Percentiles rank a stretch among this genome's conserved stretches.
Evolutionary conservation across 352 stramenopile genomes (phyloP).

Genomic region (Halophytophthora polymorphica): DNA sequence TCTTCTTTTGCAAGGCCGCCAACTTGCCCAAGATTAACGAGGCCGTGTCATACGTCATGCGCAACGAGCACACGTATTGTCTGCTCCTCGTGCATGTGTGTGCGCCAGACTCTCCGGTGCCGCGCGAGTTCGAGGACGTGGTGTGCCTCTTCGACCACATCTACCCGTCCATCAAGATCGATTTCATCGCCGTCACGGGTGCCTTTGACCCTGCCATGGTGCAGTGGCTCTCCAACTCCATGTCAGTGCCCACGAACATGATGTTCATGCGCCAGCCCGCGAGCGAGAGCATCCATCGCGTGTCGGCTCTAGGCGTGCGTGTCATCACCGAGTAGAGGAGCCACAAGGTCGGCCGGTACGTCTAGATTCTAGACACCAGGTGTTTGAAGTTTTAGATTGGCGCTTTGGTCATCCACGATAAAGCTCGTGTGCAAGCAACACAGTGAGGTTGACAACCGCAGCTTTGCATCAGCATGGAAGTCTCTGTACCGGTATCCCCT

Average conservation of each 20-base stretch:
- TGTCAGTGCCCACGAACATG: conserved; percentile 81
- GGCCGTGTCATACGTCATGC: conserved; percentile 86
- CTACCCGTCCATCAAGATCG: conserved; percentile 89
- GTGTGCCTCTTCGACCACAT: conserved; percentile 87
- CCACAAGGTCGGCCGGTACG: not conserved
- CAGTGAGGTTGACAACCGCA: too few species aligned
- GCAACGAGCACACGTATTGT: conserved; percentile 87
- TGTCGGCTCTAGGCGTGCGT: conserved; percentile 71
- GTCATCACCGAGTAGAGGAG: conserved; percentile 62
- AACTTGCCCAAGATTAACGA: conserved; percentile 91
- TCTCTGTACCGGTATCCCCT: too few species aligned
- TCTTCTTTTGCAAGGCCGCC: conserved; percentile 90
- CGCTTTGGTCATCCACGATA: too few species aligned
- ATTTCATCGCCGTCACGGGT: conserved; percentile 78
- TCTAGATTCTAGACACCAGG: too few species aligned
- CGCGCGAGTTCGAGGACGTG: conserved; percentile 39
- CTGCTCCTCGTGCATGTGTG: conserved; percentile 84
- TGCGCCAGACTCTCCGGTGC: conserved; percentile 21
- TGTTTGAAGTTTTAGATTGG: conserved; percentile 3
- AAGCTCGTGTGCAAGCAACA: too few species aligned
- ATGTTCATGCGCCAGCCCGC: conserved; percentile 90
- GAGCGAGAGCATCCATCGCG: conserved; percentile 69
- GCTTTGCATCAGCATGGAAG: too few species aligned
- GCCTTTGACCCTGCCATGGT: conserved; percentile 72
- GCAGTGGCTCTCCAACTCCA: conserved; percentile 70